These are phyloP conservation scores for Scutellaria barbata DNA, from an alignment of 257 asterid genomes.

Conservation along the genomic window DNA sequence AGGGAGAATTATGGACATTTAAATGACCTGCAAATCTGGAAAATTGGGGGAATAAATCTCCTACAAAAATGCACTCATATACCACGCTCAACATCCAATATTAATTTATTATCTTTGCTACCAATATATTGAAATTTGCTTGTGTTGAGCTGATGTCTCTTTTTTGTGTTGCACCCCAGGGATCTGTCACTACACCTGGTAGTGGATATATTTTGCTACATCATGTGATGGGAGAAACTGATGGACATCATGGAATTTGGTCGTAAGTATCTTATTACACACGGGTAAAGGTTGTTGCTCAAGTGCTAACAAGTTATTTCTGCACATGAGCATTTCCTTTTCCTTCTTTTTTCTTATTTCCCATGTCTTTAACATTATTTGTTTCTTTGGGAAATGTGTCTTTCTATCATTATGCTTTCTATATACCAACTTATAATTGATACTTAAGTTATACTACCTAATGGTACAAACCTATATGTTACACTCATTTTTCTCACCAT, in stretches of 20 bases:
- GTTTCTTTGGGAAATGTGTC: background rate
- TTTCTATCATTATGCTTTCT: background rate
- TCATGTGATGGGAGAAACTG: constrained; percentile 98
- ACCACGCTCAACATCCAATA: background rate
- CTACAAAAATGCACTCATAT: background rate
- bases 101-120: background rate
- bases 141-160: constrained; percentile 22
- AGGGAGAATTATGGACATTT: too few relatives aligned
- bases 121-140: background rate
- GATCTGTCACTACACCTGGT: constrained; percentile 89
- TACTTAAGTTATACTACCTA: constrained; percentile 16
- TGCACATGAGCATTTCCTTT: constrained; percentile 9
- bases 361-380: constrained; percentile 6
- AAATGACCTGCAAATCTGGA: background rate
- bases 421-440: constrained; percentile 20
- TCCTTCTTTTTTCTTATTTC: constrained; percentile 1
- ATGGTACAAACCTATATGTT: background rate
- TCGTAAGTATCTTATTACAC: constrained; percentile 73
- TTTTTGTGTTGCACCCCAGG: constrained; percentile 51
- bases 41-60: background rate
- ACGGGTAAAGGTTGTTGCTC: constrained; percentile 33
- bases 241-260: constrained; percentile 95
- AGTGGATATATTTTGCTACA: constrained; percentile 97
- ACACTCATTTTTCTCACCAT: constrained; percentile 27
- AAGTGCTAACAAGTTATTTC: constrained; percentile 21